A percentile compares a stretch with the other conserved stretches of the same genome.
These are phyloP conservation scores for Coniochaeta sp. DNA, from an alignment of 2,329 filamentous ascomycete species.

Conservation along the genomic window DNA sequence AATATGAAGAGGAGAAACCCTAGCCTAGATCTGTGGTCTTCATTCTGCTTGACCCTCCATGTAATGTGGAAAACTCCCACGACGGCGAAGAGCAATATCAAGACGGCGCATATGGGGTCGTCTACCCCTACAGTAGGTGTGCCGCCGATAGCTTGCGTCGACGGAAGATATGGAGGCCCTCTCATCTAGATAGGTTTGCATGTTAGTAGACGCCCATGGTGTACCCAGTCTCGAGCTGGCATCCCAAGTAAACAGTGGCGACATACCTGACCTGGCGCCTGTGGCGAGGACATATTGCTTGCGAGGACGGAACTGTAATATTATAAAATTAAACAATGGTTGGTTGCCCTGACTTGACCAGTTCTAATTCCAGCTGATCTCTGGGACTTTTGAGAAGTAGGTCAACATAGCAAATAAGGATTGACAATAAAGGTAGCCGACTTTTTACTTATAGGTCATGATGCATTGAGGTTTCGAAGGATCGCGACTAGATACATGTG, in stretches of 20 bases:
- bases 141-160: slow-evolving; percentile 5
- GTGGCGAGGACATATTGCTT: not conserved
- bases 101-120: slow-evolving; percentile 9
- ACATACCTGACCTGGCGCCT: not conserved
- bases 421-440: not conserved
- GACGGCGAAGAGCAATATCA: slow-evolving; percentile 25
- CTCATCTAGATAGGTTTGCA: not conserved
- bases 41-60: slow-evolving; percentile 21
- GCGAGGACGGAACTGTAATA: not conserved
- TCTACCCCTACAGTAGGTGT: slow-evolving; percentile 5
- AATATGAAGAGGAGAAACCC: slow-evolving; percentile 28
- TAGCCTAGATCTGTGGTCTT: slow-evolving; percentile 24
- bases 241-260: not conserved
- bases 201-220: not conserved
- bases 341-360: not conserved
- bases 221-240: not conserved
- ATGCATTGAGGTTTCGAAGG: not conserved
- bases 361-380: not conserved
- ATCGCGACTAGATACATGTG: not conserved
- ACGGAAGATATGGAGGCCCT: slow-evolving; percentile 1
- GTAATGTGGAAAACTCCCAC: slow-evolving; percentile 26
- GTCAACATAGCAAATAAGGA: not conserved
- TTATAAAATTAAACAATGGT: not conserved
- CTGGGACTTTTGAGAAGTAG: not conserved
- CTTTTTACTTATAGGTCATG: not conserved